Conservation (phyloP, 2,329 filamentous ascomycete genomes). For the Sporothrix protearum region DNA sequence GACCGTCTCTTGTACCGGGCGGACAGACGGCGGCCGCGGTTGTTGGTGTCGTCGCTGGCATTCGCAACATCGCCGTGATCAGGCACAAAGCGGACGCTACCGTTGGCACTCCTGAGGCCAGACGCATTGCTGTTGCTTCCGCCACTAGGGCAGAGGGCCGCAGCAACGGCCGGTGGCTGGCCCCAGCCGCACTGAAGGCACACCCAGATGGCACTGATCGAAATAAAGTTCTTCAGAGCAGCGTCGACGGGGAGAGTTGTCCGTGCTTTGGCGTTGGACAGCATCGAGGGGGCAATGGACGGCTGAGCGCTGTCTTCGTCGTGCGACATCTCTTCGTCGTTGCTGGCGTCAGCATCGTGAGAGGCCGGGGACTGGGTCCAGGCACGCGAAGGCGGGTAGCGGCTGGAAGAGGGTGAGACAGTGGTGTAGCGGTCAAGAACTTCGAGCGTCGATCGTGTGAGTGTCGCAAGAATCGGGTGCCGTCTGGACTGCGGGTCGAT, state of each 20-base stretch:
- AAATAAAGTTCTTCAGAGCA: slow-evolving; percentile 47
- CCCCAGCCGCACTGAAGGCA: slow-evolving; percentile 44
- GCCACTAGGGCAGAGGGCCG: neutral
- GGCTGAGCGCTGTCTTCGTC: slow-evolving; percentile 5
- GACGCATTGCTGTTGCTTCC: neutral
- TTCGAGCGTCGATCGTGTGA: slow-evolving; percentile 62
- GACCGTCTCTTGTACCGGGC: slow-evolving; percentile 12
- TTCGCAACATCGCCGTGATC: neutral
- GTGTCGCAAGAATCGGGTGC: slow-evolving; percentile 69
- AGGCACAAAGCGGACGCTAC: slow-evolving; percentile 7
- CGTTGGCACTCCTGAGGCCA: neutral
- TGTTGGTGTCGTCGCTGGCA: neutral
- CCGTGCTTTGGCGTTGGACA: slow-evolving; percentile 31
- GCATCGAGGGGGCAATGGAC: slow-evolving; percentile 20
- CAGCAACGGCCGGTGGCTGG: neutral
- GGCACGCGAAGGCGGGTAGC: slow-evolving; percentile 45
- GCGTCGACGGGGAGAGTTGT: slow-evolving; percentile 42
- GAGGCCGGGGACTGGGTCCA: slow-evolving; percentile 26
- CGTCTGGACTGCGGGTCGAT: slow-evolving; percentile 65
- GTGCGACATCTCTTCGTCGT: slow-evolving; percentile 23
- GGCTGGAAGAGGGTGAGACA: slow-evolving; percentile 45
- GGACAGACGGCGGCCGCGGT: slow-evolving; percentile 23
- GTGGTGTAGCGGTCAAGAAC: slow-evolving; percentile 66
- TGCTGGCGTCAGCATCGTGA: slow-evolving; percentile 30
- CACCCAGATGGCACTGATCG: slow-evolving; percentile 52